Conservation (phyloP, 176 grass and related monocot species). For the Juncus effusus region DNA sequence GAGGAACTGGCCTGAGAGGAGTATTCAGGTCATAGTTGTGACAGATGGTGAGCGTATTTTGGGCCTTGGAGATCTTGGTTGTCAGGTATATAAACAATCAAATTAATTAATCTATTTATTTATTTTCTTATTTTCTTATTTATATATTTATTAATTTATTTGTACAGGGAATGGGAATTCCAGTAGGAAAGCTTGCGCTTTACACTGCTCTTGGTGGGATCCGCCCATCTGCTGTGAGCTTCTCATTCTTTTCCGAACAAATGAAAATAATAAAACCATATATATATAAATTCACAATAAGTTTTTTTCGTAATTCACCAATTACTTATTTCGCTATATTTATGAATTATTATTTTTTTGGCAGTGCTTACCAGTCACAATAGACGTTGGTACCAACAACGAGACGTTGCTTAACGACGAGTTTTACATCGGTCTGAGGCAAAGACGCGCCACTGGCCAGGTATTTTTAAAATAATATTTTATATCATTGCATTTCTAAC, state of each 20-base stretch:
- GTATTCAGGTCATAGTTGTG: constrained; percentile 86
- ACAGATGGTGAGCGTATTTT: constrained; percentile 99
- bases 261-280: neutral
- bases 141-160: constrained; percentile 32
- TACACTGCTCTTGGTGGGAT: constrained; percentile 97
- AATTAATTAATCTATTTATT: neutral
- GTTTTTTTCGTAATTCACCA: neutral
- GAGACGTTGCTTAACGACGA: constrained; percentile 79
- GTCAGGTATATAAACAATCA: constrained; percentile 59
- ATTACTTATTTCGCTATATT: constrained; percentile 4
- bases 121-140: neutral
- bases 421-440: constrained; percentile 88
- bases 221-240: constrained; percentile 79
- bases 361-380: constrained; percentile 93
- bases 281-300: neutral
- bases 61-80: constrained; percentile 97
- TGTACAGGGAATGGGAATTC: constrained; percentile 98
- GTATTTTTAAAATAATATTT: constrained; percentile 31
- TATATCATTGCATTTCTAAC: constrained; percentile 25
- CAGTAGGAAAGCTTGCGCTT: constrained; percentile 95
- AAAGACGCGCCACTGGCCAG: constrained; percentile 82
- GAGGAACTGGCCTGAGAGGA: constrained; percentile 97
- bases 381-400: constrained; percentile 97
- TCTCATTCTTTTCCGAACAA: constrained; percentile 8
- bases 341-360: constrained; percentile 14